These are phyloP conservation scores for Lactuca saligna DNA, from an alignment of 129 eudicot genomes.

Conservation along the genomic window DNA sequence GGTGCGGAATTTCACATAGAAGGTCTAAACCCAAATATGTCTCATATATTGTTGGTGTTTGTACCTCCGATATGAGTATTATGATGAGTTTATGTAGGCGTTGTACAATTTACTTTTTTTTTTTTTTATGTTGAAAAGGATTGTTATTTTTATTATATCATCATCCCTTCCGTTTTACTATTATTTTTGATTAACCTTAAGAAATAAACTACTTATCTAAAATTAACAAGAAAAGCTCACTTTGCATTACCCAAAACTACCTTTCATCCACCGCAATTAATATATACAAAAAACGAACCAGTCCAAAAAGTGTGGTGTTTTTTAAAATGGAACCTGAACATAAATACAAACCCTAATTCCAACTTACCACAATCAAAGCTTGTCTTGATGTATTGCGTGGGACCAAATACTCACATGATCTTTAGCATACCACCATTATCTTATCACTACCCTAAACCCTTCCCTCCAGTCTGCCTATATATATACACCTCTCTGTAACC, in stretches of 20 bases:
- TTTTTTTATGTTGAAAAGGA: too few species aligned
- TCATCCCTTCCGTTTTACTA: too few species aligned
- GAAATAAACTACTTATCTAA: not conserved
- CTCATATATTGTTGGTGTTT: too few species aligned
- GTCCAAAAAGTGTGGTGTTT: slow-evolving; percentile 2
- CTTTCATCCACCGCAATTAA: not conserved
- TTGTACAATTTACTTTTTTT: too few species aligned
- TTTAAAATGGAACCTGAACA: slow-evolving; percentile 3
- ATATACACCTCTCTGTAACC: slow-evolving; percentile 12
- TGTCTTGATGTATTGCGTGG: slow-evolving; percentile 23
- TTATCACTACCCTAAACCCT: slow-evolving; percentile 15
- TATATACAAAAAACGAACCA: not conserved
- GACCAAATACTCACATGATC: slow-evolving; percentile 30
- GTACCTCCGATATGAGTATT: too few species aligned
- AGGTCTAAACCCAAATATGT: too few species aligned
- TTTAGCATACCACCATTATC: slow-evolving; percentile 19
- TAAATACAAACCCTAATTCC: slow-evolving; percentile 33
- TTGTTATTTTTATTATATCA: too few species aligned
- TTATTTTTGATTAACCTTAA: too few species aligned
- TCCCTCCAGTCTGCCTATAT: slow-evolving; percentile 33
- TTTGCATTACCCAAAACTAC: not conserved
- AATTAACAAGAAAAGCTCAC: not conserved
- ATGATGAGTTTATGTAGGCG: too few species aligned
- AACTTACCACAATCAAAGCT: slow-evolving; percentile 32
- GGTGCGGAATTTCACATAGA: too few species aligned